These are phyloP conservation scores for Cenococcum geophilum DNA, from an alignment of 495 filamentous ascomycete species.

Conservation along the genomic window DNA sequence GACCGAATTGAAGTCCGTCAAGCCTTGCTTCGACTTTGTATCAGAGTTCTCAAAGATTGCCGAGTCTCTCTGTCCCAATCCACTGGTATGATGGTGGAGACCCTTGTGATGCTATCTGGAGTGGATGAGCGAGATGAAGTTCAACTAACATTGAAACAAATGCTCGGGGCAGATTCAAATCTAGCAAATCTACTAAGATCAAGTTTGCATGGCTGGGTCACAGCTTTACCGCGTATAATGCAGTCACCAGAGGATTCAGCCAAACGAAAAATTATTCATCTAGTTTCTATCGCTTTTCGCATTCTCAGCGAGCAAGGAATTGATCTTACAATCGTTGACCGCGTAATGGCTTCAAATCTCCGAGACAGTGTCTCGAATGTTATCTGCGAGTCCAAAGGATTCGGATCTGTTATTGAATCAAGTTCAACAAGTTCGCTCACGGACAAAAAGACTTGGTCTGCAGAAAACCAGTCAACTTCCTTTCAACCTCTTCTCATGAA, in stretches of 20 bases:
- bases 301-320: constrained; percentile 58
- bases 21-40: constrained; percentile 62
- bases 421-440: constrained; percentile 1
- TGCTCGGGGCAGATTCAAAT: constrained; percentile 56
- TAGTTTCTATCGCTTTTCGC: constrained; percentile 66
- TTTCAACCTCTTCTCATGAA: constrained; percentile 30
- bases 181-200: constrained; percentile 63
- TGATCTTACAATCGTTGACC: constrained; percentile 65
- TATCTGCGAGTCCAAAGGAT: constrained; percentile 23
- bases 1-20: constrained; percentile 62
- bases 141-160: constrained; percentile 48
- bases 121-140: constrained; percentile 37
- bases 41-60: constrained; percentile 70
- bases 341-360: constrained; percentile 57
- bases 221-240: constrained; percentile 73
- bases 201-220: constrained; percentile 73
- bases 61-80: constrained; percentile 64
- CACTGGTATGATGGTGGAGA: constrained; percentile 69
- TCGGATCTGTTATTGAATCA: constrained; percentile 18
- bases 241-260: constrained; percentile 73
- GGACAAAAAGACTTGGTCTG: constrained; percentile 2
- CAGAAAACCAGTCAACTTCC: constrained; percentile 6
- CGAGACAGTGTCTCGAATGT: constrained; percentile 50
- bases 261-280: constrained; percentile 64
- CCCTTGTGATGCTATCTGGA: constrained; percentile 65